Evolutionary conservation across 441 rosid genomes (phyloP).

Genomic region (Viola pubescens): DNA sequence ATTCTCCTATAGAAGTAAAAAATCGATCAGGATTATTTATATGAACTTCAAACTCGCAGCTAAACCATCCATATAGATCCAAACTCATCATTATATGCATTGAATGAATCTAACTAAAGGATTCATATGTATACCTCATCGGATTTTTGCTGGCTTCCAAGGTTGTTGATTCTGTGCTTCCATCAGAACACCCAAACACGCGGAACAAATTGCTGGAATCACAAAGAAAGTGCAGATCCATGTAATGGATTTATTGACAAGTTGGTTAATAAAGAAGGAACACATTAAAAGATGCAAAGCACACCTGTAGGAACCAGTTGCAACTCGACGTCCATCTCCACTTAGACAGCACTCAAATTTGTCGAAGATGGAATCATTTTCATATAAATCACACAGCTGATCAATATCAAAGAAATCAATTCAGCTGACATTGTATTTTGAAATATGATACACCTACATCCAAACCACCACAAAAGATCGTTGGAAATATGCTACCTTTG

Average conservation of each 20-base stretch:
- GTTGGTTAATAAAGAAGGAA: not conserved
- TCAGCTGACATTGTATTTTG: not conserved
- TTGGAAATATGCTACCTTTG: conserved; percentile 44
- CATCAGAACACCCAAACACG: conserved; percentile 55
- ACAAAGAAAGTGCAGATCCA: not conserved
- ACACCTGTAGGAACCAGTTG: conserved; percentile 84
- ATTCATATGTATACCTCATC: conserved; percentile 41
- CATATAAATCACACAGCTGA: conserved; percentile 80
- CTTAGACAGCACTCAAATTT: conserved; percentile 83
- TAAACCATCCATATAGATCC: not conserved
- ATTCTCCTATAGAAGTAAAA: too few species aligned
- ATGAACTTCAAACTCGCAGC: not conserved
- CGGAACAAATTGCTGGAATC: conserved; percentile 63
- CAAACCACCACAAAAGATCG: not conserved
- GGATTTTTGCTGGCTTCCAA: conserved; percentile 81
- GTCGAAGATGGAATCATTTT: conserved; percentile 86
- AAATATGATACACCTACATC: not conserved
- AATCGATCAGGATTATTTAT: too few species aligned
- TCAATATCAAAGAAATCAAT: conserved; percentile 1
- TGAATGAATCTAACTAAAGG: not conserved
- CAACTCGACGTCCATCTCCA: conserved; percentile 68
- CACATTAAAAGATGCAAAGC: not conserved
- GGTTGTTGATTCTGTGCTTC: conserved; percentile 53
- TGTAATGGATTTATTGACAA: not conserved
- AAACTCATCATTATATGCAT: not conserved